Percentiles rank a stretch among this genome's conserved stretches.
These are phyloP conservation scores for Xerocomellus chrysenteron DNA, from an alignment of 768 basidiomycete species.

Conservation along the genomic window DNA sequence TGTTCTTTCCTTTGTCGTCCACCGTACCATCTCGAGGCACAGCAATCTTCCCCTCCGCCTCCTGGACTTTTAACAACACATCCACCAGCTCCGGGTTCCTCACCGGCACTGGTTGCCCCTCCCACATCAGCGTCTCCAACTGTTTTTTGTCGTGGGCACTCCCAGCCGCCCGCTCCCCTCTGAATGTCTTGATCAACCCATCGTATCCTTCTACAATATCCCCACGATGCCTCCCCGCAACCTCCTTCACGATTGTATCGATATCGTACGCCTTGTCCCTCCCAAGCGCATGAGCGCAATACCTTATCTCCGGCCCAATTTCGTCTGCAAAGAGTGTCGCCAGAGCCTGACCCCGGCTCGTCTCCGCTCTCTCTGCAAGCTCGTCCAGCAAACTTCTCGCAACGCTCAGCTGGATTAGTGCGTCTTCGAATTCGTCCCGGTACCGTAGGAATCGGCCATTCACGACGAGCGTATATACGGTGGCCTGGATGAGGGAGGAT, in stretches of 20 bases:
- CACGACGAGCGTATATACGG: constrained; percentile 75
- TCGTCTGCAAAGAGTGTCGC: constrained; percentile 82
- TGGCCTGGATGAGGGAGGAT: constrained; percentile 63
- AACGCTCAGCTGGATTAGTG: constrained; percentile 72
- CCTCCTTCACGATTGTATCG: constrained; percentile 66
- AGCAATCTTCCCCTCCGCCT: constrained; percentile 62
- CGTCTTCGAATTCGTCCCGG: constrained; percentile 72
- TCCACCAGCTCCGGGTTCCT: constrained; percentile 91
- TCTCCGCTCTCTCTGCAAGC: constrained; percentile 59
- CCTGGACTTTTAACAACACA: constrained; percentile 79
- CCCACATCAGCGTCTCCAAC: constrained; percentile 69
- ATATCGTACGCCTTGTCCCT: constrained; percentile 77
- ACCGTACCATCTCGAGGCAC: constrained; percentile 34
- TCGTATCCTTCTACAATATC: constrained; percentile 66
- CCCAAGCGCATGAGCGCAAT: constrained; percentile 89
- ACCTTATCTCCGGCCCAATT: constrained; percentile 86
- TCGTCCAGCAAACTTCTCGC: constrained; percentile 73
- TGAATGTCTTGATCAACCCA: constrained; percentile 50
- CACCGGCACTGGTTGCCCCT: constrained; percentile 78
- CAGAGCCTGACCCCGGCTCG: constrained; percentile 84
- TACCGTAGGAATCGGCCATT: constrained; percentile 83
- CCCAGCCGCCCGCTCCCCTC: constrained; percentile 38
- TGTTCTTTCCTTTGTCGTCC: constrained; percentile 33
- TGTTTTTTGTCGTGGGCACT: constrained; percentile 48
- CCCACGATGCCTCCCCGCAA: constrained; percentile 55